Percentiles rank a stretch among this genome's conserved stretches.
These are phyloP conservation scores for Cercospora sp. DNA, from an alignment of 2,329 filamentous ascomycete species.

Conservation along the genomic window DNA sequence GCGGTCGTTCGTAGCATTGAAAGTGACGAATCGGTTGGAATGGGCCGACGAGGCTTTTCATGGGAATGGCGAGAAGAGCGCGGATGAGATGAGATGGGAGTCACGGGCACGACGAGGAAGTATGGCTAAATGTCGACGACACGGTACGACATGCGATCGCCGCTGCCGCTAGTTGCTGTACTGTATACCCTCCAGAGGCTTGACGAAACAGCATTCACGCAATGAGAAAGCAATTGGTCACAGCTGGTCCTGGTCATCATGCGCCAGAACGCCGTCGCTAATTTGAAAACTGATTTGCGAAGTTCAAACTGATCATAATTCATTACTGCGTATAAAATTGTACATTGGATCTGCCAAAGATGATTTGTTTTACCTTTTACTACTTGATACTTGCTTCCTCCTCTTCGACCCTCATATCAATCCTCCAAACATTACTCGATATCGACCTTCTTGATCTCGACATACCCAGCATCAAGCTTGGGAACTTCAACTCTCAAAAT, in stretches of 20 bases:
- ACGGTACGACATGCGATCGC: not conserved
- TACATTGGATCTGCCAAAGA: not conserved
- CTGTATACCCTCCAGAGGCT: not conserved
- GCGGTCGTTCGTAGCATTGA: not conserved
- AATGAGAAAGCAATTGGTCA: not conserved
- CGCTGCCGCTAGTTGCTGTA: not conserved
- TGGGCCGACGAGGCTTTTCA: not conserved
- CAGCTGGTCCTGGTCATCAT: not conserved
- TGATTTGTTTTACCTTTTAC: not conserved
- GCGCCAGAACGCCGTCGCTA: not conserved
- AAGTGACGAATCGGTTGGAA: not conserved
- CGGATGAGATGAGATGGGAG: not conserved
- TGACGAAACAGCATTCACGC: not conserved
- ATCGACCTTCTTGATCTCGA: conserved; percentile 55
- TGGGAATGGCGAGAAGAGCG: not conserved
- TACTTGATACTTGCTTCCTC: not conserved
- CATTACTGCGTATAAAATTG: not conserved
- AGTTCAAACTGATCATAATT: not conserved
- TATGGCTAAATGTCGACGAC: not conserved
- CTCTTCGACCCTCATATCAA: not conserved
- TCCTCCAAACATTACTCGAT: conserved; percentile 43
- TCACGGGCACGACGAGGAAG: not conserved
- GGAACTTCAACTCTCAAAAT: conserved; percentile 75
- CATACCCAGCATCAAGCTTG: conserved; percentile 66
- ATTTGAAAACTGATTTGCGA: not conserved